A percentile compares a stretch with the other conserved stretches of the same genome.
phyloP scores from a whole-genome alignment of 306 rosid genomes.

The Quercus suber region DNA sequence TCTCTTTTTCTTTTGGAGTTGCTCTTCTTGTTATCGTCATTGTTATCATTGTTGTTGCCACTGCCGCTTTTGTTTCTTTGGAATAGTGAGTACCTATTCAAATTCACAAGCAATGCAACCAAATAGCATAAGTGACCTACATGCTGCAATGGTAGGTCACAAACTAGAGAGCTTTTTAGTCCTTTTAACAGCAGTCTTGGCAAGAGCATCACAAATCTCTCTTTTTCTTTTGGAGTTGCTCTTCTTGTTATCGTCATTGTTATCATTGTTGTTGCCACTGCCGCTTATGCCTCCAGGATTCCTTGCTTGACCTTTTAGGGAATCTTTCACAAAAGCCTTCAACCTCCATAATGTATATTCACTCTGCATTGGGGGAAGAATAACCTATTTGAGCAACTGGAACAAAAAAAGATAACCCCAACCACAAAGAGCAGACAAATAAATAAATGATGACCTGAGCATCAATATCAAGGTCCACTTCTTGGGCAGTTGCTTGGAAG shows the following conservation, averaged over 20 bases:
- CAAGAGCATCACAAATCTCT: constrained; percentile 38
- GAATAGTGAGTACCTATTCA: background rate
- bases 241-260: constrained; percentile 33
- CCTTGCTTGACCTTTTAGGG: constrained; percentile 36
- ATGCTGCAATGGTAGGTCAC: constrained; percentile 14
- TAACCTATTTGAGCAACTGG: constrained; percentile 7
- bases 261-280: constrained; percentile 8
- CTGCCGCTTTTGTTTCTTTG: background rate
- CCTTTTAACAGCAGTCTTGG: constrained; percentile 32
- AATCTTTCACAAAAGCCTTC: constrained; percentile 49
- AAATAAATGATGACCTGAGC: constrained; percentile 48
- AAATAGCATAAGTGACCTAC: background rate
- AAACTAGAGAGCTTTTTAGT: constrained; percentile 42
- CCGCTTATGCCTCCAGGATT: constrained; percentile 6
- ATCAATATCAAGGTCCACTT: constrained; percentile 71
- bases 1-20: constrained; percentile 47
- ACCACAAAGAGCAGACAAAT: background rate
- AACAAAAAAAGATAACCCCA: background rate
- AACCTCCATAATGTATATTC: constrained; percentile 65
- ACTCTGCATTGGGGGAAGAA: constrained; percentile 37
- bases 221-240: constrained; percentile 42
- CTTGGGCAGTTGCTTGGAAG: constrained; percentile 47
- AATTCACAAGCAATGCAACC: background rate
- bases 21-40: constrained; percentile 34
- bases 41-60: constrained; percentile 13